phyloP scores from a whole-genome alignment of 495 filamentous ascomycete species.

The Penicillium bialowiezense region DNA sequence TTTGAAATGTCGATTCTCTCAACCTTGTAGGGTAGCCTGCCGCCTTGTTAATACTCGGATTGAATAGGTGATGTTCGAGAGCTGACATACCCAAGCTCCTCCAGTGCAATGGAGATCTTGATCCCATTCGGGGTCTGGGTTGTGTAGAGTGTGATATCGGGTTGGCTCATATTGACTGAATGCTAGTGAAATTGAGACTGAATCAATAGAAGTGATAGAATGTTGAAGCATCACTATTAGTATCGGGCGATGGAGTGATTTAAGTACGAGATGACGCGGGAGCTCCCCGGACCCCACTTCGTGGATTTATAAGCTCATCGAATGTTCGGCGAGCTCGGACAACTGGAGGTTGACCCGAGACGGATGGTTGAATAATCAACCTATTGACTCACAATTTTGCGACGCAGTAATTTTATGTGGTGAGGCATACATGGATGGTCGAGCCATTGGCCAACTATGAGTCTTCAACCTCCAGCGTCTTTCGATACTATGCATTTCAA shows the following conservation, averaged over 20 bases:
- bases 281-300: slow-evolving; percentile 4
- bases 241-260: not conserved
- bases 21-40: slow-evolving; percentile 56
- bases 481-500: too few relatives aligned
- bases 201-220: not conserved
- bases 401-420: too few relatives aligned
- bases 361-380: too few relatives aligned
- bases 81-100: slow-evolving; percentile 65
- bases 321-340: not conserved
- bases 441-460: too few relatives aligned
- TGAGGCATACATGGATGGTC: too few relatives aligned
- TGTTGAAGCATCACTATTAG: not conserved
- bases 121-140: slow-evolving; percentile 54
- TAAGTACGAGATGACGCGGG: slow-evolving; percentile 2
- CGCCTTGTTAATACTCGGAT: slow-evolving; percentile 13
- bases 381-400: too few relatives aligned
- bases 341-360: too few relatives aligned
- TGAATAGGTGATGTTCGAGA: not conserved
- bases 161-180: slow-evolving; percentile 27
- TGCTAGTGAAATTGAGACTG: not conserved
- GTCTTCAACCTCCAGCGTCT: too few relatives aligned
- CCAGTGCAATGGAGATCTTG: slow-evolving; percentile 86
- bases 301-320: slow-evolving; percentile 26
- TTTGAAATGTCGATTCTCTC: slow-evolving; percentile 68
- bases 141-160: slow-evolving; percentile 50